Conservation (phyloP, 2,329 filamentous ascomycete genomes). For the Boeremia lycopersici region DNA sequence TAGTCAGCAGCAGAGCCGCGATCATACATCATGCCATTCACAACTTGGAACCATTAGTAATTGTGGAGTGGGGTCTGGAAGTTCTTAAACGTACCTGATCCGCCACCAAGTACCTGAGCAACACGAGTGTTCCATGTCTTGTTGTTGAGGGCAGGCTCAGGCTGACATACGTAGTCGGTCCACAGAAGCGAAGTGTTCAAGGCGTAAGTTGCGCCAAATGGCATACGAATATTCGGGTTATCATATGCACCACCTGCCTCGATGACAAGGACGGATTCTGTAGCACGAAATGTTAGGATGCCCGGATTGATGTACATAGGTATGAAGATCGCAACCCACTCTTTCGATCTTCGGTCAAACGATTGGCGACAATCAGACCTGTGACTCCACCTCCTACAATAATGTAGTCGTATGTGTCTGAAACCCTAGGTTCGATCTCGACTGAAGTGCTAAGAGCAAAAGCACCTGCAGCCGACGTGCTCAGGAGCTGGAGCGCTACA, state of each 20-base stretch:
- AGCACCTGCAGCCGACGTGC: slow-evolving; percentile 13
- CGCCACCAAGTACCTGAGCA: slow-evolving; percentile 31
- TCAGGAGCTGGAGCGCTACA: slow-evolving; percentile 21
- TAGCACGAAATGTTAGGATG: slow-evolving; percentile 5
- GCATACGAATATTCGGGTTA: slow-evolving; percentile 30
- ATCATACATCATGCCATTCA: slow-evolving; percentile 49
- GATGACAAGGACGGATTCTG: slow-evolving; percentile 37
- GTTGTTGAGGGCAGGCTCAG: slow-evolving; percentile 26
- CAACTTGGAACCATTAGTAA: background rate
- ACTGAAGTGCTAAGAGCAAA: slow-evolving; percentile 12
- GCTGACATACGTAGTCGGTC: slow-evolving; percentile 24
- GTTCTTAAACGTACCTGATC: slow-evolving; percentile 39
- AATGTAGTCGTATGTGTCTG: slow-evolving; percentile 34
- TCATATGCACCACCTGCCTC: slow-evolving; percentile 34
- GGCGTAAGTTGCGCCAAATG: slow-evolving; percentile 29
- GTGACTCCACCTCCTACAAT: slow-evolving; percentile 37
- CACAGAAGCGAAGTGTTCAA: slow-evolving; percentile 29
- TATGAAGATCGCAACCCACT: slow-evolving; percentile 12
- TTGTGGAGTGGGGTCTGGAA: background rate
- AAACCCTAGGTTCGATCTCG: slow-evolving; percentile 5
- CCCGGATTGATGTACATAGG: background rate
- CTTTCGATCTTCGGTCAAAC: slow-evolving; percentile 26
- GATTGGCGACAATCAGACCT: slow-evolving; percentile 34
- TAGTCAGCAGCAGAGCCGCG: slow-evolving; percentile 46
- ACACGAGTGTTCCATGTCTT: slow-evolving; percentile 24